Base-by-base conservation (phyloP, 1,139 yeast genomes). In the Diutina mesorugosa region DNA sequence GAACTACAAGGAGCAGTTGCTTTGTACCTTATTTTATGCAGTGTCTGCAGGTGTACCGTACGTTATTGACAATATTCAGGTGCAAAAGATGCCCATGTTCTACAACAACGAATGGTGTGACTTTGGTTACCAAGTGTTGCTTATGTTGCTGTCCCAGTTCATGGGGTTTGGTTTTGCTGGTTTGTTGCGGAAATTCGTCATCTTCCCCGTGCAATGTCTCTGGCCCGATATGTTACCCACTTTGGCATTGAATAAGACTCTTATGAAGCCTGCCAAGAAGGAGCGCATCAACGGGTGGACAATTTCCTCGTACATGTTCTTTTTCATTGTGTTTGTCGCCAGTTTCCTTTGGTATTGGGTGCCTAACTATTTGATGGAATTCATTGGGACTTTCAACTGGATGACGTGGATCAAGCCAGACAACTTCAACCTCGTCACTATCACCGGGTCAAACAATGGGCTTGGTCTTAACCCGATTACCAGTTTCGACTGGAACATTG, bases 1-100 rank as follows among this genome's bases (percentile, higher is more conserved):
- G 87, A 72, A 77, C 46, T 75, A 71, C 62, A 86, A 86, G 66
- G 93, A 86, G 65, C 89, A 85, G 71, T 80, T 83, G 83, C 71
- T 82, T 59, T 72, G 82, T 2, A 79, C 86, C 0, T 60, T 78
- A 45, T 69, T 77, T 60, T 74, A 75, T 61, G 69, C 75, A 46
- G 72, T 72, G 54, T 66, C 78, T n/a, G 67, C 72, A 50, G 73
- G 73, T 30, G 66, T 73, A 52, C 72, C 78, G 47, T 78, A 79
- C 57, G 79, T 75, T 10, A 64, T 68, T 35, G 70, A 69, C 59
- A 79, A 78, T 61, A 72, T 78, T 58, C 70, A 73, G 56, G 77
- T 73, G 28, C 6, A 58, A 56, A 18, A 54, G 52, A 54, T 55
- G 52, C 32, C 56, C 46, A 45, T 67, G 51, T 80, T 68, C 61